Conservation (phyloP, 2,329 filamentous ascomycete species). For the Fusarium xylarioides region DNA sequence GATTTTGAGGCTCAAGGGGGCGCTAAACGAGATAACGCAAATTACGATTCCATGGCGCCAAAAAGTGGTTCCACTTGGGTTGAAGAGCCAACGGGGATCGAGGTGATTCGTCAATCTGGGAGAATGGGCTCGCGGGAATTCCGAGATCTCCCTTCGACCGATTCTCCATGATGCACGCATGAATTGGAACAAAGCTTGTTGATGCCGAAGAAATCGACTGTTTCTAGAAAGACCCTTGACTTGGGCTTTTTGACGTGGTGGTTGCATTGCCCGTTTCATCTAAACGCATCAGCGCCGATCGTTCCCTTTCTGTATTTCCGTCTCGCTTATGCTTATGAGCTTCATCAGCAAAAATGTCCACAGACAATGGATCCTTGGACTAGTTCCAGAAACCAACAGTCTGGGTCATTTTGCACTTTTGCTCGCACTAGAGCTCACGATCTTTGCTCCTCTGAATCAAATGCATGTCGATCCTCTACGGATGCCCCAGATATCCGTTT, state of each 20-base stretch:
- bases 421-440: not conserved
- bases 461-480: not conserved
- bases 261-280: not conserved
- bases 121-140: not conserved
- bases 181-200: not conserved
- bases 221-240: not conserved
- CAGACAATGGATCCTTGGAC: not conserved
- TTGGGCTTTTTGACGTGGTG: not conserved
- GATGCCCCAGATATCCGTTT: not conserved
- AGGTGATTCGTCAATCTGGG: constrained; percentile 3
- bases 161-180: not conserved
- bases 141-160: constrained; percentile 21
- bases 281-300: not conserved
- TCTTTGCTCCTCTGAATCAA: not conserved
- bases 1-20: constrained; percentile 23
- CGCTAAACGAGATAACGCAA: constrained; percentile 16
- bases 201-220: not conserved
- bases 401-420: not conserved
- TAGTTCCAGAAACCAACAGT: not conserved
- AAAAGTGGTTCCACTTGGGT: not conserved
- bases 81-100: not conserved
- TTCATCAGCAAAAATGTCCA: not conserved
- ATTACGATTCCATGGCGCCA: constrained; percentile 4
- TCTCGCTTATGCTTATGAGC: not conserved
- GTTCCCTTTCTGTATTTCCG: not conserved